Evolutionary conservation across 495 filamentous ascomycete species (phyloP).

Genomic region (Xylaria intraflava): DNA sequence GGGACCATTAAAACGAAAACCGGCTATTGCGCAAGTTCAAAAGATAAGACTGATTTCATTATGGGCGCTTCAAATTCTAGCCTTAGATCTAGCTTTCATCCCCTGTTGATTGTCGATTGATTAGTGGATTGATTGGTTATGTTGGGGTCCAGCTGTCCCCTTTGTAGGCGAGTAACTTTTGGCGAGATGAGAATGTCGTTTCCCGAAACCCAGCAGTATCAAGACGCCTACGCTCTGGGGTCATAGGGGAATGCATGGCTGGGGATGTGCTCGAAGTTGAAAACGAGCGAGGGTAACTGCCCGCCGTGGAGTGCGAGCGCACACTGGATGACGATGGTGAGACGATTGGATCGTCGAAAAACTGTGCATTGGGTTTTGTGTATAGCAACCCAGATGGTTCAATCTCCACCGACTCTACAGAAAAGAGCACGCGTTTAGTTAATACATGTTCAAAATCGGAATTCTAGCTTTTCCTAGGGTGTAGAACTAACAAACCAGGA

Average conservation of each 20-base stretch:
- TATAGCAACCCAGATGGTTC: constrained; percentile 4
- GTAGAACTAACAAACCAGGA: neutral
- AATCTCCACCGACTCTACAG: constrained; percentile 10
- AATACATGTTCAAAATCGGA: neutral
- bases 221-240: constrained; percentile 9
- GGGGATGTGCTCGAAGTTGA: constrained; percentile 9
- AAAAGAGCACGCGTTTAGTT: neutral
- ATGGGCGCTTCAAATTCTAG: neutral
- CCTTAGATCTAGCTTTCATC: neutral
- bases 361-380: neutral
- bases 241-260: constrained; percentile 1
- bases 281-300: constrained; percentile 2
- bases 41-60: neutral
- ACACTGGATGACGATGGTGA: constrained; percentile 9
- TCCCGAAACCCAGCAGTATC: constrained; percentile 6
- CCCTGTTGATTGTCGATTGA: neutral
- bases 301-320: neutral
- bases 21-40: neutral
- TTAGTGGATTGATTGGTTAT: no score
- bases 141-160: constrained; percentile 4
- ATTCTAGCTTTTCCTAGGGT: neutral
- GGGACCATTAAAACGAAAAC: neutral
- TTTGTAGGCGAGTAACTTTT: constrained; percentile 2
- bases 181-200: constrained; percentile 12
- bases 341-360: neutral